Evolutionary conservation across 805 yeast genomes (phyloP).

Genomic region (Hanseniaspora nectarophila): DNA sequence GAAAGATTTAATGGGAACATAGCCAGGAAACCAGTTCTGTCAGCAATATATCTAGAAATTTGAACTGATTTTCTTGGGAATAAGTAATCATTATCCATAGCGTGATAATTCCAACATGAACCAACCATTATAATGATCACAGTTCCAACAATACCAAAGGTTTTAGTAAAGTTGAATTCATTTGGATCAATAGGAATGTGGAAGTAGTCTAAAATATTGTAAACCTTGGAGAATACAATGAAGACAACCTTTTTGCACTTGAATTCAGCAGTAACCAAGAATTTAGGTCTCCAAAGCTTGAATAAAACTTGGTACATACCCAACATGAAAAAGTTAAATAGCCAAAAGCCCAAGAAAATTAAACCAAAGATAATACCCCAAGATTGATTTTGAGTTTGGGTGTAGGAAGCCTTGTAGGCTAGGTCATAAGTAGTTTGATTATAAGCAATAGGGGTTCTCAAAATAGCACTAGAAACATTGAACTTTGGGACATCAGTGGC

Average conservation of each 20-base stretch:
- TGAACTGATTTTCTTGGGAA: slow-evolving; percentile 13
- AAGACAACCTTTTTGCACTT: background rate
- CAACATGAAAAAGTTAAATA: slow-evolving; percentile 32
- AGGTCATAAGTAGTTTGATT: background rate
- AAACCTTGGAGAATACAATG: slow-evolving; percentile 21
- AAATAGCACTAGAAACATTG: background rate
- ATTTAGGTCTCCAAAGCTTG: slow-evolving; percentile 1
- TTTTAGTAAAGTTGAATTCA: slow-evolving; percentile 10
- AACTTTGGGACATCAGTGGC: background rate
- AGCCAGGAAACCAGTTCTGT: slow-evolving; percentile 39
- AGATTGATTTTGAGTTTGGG: slow-evolving; percentile 19
- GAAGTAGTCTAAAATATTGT: slow-evolving; percentile 16
- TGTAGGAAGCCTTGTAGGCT: background rate
- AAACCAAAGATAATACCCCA: slow-evolving; percentile 38
- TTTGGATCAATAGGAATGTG: background rate
- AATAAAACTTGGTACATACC: slow-evolving; percentile 25
- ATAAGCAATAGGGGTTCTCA: slow-evolving; percentile 10
- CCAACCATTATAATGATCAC: slow-evolving; percentile 12
- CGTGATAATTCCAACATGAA: slow-evolving; percentile 16
- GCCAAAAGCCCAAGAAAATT: slow-evolving; percentile 41
- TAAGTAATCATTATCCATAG: slow-evolving; percentile 2
- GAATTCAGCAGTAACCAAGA: slow-evolving; percentile 13
- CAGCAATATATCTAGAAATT: slow-evolving; percentile 30
- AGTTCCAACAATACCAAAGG: slow-evolving; percentile 13
- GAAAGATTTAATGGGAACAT: slow-evolving; percentile 41